Conservation (phyloP, 2,329 filamentous ascomycete genomes). For the Colletotrichum phormii region DNA sequence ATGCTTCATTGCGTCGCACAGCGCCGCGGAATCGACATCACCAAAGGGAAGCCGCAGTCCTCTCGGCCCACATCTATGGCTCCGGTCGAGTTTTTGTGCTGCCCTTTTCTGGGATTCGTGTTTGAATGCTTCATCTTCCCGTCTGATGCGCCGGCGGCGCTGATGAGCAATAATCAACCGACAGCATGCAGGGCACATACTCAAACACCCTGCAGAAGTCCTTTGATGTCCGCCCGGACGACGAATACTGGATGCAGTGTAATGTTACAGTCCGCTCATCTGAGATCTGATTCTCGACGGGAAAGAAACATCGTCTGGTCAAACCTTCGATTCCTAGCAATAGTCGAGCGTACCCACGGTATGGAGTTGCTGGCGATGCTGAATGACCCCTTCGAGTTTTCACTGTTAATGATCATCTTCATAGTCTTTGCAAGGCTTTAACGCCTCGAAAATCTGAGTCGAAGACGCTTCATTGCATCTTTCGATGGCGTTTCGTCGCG, state of each 20-base stretch:
- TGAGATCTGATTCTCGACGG: not conserved
- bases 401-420: no score
- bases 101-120: not conserved
- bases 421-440: not conserved
- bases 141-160: no score
- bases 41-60: slow-evolving; percentile 1
- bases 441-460: not conserved
- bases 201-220: not conserved
- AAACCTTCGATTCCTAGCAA: no score
- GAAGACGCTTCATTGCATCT: not conserved
- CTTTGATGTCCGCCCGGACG: no score
- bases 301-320: not conserved
- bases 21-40: not conserved
- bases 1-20: slow-evolving; percentile 6
- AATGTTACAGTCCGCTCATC: not conserved
- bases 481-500: not conserved
- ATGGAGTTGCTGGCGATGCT: no score
- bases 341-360: no score
- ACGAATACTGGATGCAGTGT: not conserved
- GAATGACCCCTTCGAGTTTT: not conserved
- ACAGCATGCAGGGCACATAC: not conserved
- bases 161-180: no score
- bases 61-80: not conserved
- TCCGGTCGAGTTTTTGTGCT: not conserved
- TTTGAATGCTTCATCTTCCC: not conserved